phyloP scores from a whole-genome alignment of 176 grass and related monocot genomes.

The Miscanthus lutarioriparius region DNA sequence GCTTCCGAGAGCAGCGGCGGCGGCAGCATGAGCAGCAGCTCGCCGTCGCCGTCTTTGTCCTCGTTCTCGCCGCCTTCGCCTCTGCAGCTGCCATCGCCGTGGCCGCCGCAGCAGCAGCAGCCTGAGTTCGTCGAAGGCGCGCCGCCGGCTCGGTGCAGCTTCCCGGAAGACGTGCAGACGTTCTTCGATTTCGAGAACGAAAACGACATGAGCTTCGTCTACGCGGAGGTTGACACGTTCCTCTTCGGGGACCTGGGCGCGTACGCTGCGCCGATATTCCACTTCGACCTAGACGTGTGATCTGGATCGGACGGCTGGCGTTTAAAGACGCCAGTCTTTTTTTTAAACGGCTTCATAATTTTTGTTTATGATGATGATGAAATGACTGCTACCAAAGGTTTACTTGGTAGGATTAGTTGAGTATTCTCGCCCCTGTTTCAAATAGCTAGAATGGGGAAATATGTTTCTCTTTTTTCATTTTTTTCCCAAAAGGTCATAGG shows the following conservation, averaged over 20 bases:
- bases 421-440: not conserved
- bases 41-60: not conserved
- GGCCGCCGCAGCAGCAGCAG: not conserved
- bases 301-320: not conserved
- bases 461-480: not conserved
- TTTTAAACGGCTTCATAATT: not conserved
- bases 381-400: not conserved
- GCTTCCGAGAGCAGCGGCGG: not conserved
- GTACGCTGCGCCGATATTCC: slow-evolving; percentile 62
- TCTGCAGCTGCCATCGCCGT: not conserved
- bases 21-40: not conserved
- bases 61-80: not conserved
- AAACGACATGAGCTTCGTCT: not conserved
- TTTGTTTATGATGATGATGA: not conserved
- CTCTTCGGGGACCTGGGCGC: slow-evolving; percentile 54
- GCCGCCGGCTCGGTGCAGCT: slow-evolving; percentile 30
- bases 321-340: not conserved
- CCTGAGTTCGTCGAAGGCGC: not conserved
- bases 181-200: slow-evolving; percentile 66
- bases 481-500: not conserved
- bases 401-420: not conserved
- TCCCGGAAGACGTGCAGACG: slow-evolving; percentile 77
- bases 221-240: slow-evolving; percentile 45
- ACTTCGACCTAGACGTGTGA: slow-evolving; percentile 50
- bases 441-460: not conserved